phyloP scores from a whole-genome alignment of 441 rosid genomes.

The Gossypium lobatum region DNA sequence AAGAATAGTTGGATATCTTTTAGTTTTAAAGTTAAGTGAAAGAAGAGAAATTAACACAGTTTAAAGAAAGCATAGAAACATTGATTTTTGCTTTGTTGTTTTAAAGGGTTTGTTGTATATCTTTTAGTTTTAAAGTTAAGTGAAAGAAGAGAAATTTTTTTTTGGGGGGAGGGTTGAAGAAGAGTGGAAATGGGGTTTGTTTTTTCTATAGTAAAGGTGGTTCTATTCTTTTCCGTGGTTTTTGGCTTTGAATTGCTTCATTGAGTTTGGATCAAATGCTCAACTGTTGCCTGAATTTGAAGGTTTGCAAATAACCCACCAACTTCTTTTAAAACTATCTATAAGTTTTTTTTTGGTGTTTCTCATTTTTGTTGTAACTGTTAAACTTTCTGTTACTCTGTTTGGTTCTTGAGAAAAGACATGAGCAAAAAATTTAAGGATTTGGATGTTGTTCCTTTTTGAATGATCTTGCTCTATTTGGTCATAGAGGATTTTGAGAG shows the following conservation, averaged over 20 bases:
- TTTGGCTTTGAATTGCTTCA: conserved; percentile 27
- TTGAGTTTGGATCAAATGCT: conserved; percentile 30
- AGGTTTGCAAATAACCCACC: conserved; percentile 24
- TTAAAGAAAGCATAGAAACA: neutral
- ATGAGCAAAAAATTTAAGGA: neutral
- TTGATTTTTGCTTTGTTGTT: neutral
- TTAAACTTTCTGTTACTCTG: conserved; percentile 1
- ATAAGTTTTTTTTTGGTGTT: neutral
- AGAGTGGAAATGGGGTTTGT: conserved; percentile 23
- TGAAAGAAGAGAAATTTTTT: neutral
- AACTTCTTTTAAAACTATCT: neutral
- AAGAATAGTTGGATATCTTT: too few relatives aligned
- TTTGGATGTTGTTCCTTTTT: neutral
- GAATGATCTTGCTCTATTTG: neutral
- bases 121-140: neutral
- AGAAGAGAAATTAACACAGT: neutral
- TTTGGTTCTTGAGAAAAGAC: conserved; percentile 5
- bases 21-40: too few relatives aligned
- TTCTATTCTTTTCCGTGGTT: conserved; percentile 17
- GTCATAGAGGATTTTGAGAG: neutral
- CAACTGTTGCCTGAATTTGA: conserved; percentile 41
- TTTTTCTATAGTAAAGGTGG: conserved; percentile 15
- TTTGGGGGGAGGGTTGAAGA: neutral
- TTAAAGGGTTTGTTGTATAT: neutral
- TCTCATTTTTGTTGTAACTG: neutral